These are phyloP conservation scores for Metarhizium rileyi DNA, from an alignment of 2,329 filamentous ascomycete genomes.

Conservation along the genomic window DNA sequence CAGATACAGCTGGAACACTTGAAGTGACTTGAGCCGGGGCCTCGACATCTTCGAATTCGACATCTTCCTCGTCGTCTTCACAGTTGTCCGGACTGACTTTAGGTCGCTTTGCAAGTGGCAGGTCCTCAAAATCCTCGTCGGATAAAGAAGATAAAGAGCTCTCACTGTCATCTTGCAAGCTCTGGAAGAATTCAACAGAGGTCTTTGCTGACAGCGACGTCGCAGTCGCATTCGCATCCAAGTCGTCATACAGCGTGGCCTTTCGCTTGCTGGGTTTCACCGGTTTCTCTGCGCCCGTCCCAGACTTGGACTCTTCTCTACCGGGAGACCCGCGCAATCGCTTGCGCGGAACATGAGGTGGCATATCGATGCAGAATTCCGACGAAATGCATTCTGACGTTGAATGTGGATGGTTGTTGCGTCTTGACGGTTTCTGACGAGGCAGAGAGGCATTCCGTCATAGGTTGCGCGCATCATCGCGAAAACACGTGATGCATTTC, in stretches of 20 bases:
- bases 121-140: constrained; percentile 45
- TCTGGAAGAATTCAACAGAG: constrained; percentile 31
- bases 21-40: constrained; percentile 47
- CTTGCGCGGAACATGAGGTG: constrained; percentile 59
- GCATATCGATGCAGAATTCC: constrained; percentile 37
- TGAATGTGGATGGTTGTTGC: background rate
- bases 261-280: constrained; percentile 31
- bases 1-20: constrained; percentile 41
- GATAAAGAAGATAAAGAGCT: constrained; percentile 44
- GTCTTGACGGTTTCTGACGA: background rate
- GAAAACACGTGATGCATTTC: constrained; percentile 17
- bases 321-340: constrained; percentile 41
- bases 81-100: constrained; percentile 20
- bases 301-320: constrained; percentile 14
- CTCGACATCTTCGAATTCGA: constrained; percentile 53
- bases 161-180: constrained; percentile 31
- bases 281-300: constrained; percentile 13
- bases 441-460: background rate
- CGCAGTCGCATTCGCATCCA: constrained; percentile 43
- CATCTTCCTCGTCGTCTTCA: constrained; percentile 23
- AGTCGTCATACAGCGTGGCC: constrained; percentile 49
- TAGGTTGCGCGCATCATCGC: constrained; percentile 16
- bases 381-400: constrained; percentile 9
- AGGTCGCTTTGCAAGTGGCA: constrained; percentile 30
- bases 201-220: constrained; percentile 34